These are phyloP conservation scores for Aspergillus sp. DNA, from an alignment of 2,329 filamentous ascomycete species.

Conservation along the genomic window DNA sequence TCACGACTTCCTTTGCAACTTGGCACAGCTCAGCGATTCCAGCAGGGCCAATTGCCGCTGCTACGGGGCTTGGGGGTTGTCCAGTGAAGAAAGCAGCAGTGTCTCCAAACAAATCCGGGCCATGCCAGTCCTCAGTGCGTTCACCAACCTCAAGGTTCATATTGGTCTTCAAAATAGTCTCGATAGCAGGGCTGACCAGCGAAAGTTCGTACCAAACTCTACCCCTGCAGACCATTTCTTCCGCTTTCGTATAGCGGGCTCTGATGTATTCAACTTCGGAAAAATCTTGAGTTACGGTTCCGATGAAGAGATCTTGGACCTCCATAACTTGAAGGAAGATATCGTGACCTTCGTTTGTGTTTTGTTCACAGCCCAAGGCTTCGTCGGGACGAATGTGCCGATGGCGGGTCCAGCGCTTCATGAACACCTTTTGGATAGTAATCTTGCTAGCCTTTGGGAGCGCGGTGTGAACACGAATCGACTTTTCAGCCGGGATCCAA, in stretches of 20 bases:
- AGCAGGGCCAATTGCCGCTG: slow-evolving; percentile 25
- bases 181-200: slow-evolving; percentile 36
- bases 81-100: slow-evolving; percentile 18
- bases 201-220: slow-evolving; percentile 43
- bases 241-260: slow-evolving; percentile 23
- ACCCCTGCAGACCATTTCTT: slow-evolving; percentile 32
- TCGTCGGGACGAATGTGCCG: slow-evolving; percentile 18
- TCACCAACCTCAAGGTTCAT: slow-evolving; percentile 34
- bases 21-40: slow-evolving; percentile 30
- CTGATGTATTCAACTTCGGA: slow-evolving; percentile 26
- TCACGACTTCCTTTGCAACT: slow-evolving; percentile 32
- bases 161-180: slow-evolving; percentile 34
- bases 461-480: slow-evolving; percentile 28
- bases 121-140: slow-evolving; percentile 30
- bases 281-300: slow-evolving; percentile 7
- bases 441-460: slow-evolving; percentile 25
- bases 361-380: neutral
- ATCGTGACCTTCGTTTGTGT: slow-evolving; percentile 15
- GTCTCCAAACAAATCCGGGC: slow-evolving; percentile 29
- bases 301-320: slow-evolving; percentile 36
- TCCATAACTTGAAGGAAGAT: slow-evolving; percentile 39
- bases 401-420: slow-evolving; percentile 37
- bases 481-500: slow-evolving; percentile 31
- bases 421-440: slow-evolving; percentile 31
- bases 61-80: slow-evolving; percentile 19